Conservation (phyloP, 805 yeast genomes). For the Teunomyces lycoperdinae region DNA sequence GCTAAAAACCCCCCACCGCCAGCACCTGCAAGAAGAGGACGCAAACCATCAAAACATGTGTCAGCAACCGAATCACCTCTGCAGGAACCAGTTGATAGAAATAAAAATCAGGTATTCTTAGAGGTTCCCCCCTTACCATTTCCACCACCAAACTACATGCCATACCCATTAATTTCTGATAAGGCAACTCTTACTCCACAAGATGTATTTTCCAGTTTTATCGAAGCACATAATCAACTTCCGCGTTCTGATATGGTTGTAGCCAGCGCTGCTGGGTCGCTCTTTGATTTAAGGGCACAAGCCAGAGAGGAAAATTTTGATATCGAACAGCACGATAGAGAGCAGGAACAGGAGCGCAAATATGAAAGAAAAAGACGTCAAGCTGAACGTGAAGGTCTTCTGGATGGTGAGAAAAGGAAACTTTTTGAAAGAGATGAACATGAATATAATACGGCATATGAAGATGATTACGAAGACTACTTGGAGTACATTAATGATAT, state of each 20-base stretch:
- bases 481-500: constrained; percentile 20
- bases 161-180: constrained; percentile 40
- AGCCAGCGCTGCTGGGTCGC: constrained; percentile 46
- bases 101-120: constrained; percentile 5
- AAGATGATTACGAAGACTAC: constrained; percentile 21
- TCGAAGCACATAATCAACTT: constrained; percentile 34
- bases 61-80: neutral
- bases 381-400: constrained; percentile 4
- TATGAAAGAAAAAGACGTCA: constrained; percentile 6
- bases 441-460: constrained; percentile 3
- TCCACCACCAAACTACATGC: constrained; percentile 46
- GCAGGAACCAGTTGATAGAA: neutral
- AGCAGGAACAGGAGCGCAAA: constrained; percentile 2
- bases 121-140: constrained; percentile 42
- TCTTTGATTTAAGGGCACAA: constrained; percentile 33
- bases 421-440: constrained; percentile 5
- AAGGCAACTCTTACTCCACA: constrained; percentile 31
- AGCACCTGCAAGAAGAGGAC: constrained; percentile 6
- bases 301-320: constrained; percentile 34
- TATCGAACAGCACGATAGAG: constrained; percentile 14
- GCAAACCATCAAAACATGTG: constrained; percentile 5
- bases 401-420: constrained; percentile 7
- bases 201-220: constrained; percentile 34
- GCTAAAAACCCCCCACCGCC: constrained; percentile 2
- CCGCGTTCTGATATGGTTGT: constrained; percentile 45